phyloP scores from a whole-genome alignment of 495 filamentous ascomycete species.

The Acidomyces sp. region DNA sequence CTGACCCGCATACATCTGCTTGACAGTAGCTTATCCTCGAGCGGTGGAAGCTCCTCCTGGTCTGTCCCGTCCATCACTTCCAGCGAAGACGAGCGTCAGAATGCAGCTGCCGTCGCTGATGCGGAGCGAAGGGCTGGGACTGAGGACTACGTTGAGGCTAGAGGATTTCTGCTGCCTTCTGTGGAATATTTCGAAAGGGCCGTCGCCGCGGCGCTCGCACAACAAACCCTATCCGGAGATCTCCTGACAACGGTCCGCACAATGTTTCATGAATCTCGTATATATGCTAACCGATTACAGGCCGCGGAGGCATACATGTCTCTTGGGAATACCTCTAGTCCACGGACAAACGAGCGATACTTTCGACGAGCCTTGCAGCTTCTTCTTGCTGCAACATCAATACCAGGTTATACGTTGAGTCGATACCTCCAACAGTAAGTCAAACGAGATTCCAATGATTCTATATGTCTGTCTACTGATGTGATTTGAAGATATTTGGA shows the following conservation, averaged over 20 bases:
- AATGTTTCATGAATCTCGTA: too few relatives aligned
- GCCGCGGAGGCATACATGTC: slow-evolving; percentile 41
- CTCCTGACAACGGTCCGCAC: slow-evolving; percentile 33
- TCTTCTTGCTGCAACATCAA: slow-evolving; percentile 31
- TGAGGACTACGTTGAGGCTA: slow-evolving; percentile 38
- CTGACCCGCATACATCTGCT: slow-evolving; percentile 36
- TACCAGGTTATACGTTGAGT: slow-evolving; percentile 32
- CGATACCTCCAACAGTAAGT: slow-evolving; percentile 35
- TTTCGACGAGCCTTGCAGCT: slow-evolving; percentile 36
- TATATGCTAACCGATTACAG: too few relatives aligned
- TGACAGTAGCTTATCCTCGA: slow-evolving; percentile 30
- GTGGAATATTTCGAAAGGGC: slow-evolving; percentile 37
- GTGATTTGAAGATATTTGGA: slow-evolving; percentile 29
- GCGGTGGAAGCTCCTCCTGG: slow-evolving; percentile 20
- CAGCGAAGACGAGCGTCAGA: slow-evolving; percentile 20
- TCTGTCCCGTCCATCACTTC: slow-evolving; percentile 9
- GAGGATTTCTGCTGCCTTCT: slow-evolving; percentile 35
- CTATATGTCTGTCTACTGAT: slow-evolving; percentile 1
- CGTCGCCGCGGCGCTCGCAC: slow-evolving; percentile 28
- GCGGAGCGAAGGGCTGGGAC: slow-evolving; percentile 30
- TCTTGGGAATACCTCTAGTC: slow-evolving; percentile 37
- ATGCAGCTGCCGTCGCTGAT: slow-evolving; percentile 18
- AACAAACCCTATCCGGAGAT: slow-evolving; percentile 28
- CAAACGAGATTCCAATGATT: background rate
- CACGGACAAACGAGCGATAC: slow-evolving; percentile 31